Percentiles rank a stretch among this genome's conserved stretches.
phyloP scores from a whole-genome alignment of 2,329 filamentous ascomycete genomes.

The Trichophaea hybrida region DNA sequence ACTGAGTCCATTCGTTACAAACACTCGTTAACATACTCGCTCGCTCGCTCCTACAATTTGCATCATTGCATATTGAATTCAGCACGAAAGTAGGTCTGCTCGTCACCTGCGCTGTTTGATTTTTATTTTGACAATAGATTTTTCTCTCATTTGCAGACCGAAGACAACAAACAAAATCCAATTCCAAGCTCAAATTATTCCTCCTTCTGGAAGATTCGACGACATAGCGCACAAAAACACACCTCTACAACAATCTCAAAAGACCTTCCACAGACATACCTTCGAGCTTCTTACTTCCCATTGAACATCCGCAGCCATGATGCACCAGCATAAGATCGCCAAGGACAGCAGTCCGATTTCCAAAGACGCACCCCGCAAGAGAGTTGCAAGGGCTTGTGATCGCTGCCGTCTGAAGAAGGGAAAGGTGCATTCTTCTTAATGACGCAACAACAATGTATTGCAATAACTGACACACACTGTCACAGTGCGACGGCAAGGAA shows the following conservation, averaged over 20 bases:
- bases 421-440: conserved; percentile 13
- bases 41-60: neutral
- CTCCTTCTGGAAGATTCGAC: neutral
- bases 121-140: neutral
- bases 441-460: neutral
- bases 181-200: neutral
- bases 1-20: conserved; percentile 4
- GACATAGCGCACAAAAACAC: neutral
- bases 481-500: conserved; percentile 21
- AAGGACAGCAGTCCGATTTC: conserved; percentile 1
- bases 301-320: neutral
- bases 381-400: conserved; percentile 22
- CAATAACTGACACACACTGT: conserved; percentile 3
- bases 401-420: conserved; percentile 22
- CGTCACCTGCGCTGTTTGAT: neutral
- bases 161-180: neutral
- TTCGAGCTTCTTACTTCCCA: neutral
- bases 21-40: conserved; percentile 2
- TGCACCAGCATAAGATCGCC: conserved; percentile 3
- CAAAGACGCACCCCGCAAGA: conserved; percentile 15
- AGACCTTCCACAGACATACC: neutral
- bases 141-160: neutral
- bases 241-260: neutral
- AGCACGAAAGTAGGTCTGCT: neutral
- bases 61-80: neutral